Evolutionary conservation across 768 basidiomycete species (phyloP), one percentile per base, ranked within the genome.

Genomic region (Mycena epipterygia): DNA sequence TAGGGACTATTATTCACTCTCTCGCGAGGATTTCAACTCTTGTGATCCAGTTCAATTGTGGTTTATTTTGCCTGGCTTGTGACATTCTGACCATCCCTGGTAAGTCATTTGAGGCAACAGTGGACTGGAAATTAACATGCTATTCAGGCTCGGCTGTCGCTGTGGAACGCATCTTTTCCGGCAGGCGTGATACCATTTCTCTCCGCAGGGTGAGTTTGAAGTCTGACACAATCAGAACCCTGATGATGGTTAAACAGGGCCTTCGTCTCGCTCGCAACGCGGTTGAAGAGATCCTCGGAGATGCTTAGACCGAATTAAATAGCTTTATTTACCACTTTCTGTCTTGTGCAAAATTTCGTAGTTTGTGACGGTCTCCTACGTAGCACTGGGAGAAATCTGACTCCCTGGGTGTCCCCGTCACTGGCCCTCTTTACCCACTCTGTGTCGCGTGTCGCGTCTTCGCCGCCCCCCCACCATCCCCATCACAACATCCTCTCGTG

Each of bases 41-140:
- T 44, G 57, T 30, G 41, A 58, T 42, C 41, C 57, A 25, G 57
- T 58, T 29, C 57, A 58, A 39, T 58, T 39, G 57, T 41, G 29
- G 57, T 29, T 42, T 30, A 2, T 78, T 57, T 42, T 39, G 65
- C 32, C 56, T 77, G 14, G 74, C 73, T 33, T 53, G 68, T 16
- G 68, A 77, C 44, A 64, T 78, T 25, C 51, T 76, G 13, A 73
- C 62, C 21, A 77, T 76, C 48, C 75, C 75, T 39, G 76, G 76
- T 75, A 41, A 41, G 39, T 49, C 39, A 12, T 23, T 59, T 55
- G 30, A 49, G 9, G 11, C 49, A 30, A 51, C 66, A 30, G 17
- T 23, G 53, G n/a, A n/a, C n/a, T 60, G 32, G 32, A 55, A 32
- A 30, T 58, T 65, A 35, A 30, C 51, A 25, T 23, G 46, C 25